A percentile compares a stretch with the other conserved stretches of the same genome.
These are phyloP conservation scores for Penicillium occitanis DNA, from an alignment of 2,329 filamentous ascomycete species.

Conservation along the genomic window DNA sequence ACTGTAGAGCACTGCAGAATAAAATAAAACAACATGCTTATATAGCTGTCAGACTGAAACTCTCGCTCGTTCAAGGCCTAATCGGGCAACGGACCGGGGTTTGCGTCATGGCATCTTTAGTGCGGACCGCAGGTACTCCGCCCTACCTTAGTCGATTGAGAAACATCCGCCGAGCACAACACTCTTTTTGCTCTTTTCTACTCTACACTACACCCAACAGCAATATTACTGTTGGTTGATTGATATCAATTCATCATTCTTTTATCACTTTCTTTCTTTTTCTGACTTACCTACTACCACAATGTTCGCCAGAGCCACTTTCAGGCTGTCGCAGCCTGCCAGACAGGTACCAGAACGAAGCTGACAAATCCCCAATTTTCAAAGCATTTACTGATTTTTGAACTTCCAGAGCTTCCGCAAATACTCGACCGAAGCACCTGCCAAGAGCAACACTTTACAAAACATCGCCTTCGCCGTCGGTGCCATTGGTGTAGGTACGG, in stretches of 20 bases:
- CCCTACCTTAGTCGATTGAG: background rate
- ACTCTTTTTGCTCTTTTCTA: constrained; percentile 7
- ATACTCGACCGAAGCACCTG: constrained; percentile 64
- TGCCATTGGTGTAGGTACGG: constrained; percentile 52
- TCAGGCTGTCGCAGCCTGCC: constrained; percentile 65
- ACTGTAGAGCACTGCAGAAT: background rate
- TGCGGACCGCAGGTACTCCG: constrained; percentile 5
- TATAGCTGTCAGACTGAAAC: background rate
- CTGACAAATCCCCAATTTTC: constrained; percentile 16
- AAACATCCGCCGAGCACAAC: background rate
- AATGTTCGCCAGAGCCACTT: constrained; percentile 67
- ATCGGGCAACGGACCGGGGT: background rate
- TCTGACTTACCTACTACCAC: constrained; percentile 30
- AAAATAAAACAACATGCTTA: background rate
- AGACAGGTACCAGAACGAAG: constrained; percentile 56
- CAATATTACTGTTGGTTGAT: constrained; percentile 9
- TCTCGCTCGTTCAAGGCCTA: background rate
- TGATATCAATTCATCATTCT: background rate
- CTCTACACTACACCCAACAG: background rate
- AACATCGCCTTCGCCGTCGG: constrained; percentile 54
- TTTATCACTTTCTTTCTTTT: background rate
- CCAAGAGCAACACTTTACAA: constrained; percentile 56
- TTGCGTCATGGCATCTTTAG: constrained; percentile 10
- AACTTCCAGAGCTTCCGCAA: constrained; percentile 59
- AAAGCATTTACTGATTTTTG: background rate